Conservation (phyloP, 2,329 filamentous ascomycete genomes). For the Ascochyta rabiei region DNA sequence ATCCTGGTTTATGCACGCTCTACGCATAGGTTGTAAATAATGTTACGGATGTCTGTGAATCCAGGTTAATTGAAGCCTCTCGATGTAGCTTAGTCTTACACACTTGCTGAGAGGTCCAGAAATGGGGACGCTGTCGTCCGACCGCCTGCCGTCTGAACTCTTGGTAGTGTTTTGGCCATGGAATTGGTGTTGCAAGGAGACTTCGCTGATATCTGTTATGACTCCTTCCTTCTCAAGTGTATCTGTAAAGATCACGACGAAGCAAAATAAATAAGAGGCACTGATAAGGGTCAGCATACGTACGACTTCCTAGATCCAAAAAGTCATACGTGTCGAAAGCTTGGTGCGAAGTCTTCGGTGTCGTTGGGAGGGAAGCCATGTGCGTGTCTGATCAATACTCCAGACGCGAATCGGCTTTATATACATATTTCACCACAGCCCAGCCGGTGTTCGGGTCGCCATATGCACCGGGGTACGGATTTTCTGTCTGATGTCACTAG, state of each 20-base stretch:
- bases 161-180: neutral
- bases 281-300: neutral
- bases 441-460: neutral
- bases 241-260: neutral
- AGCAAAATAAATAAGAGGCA: neutral
- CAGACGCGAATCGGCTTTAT: neutral
- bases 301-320: neutral
- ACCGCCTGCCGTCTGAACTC: neutral
- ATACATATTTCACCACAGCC: neutral
- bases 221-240: neutral
- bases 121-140: neutral
- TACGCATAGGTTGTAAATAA: neutral
- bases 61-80: neutral
- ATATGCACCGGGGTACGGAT: neutral
- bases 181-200: neutral
- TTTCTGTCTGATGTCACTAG: too few species aligned
- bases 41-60: neutral
- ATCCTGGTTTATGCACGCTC: neutral
- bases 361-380: neutral
- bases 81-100: neutral
- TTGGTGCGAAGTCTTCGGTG: neutral
- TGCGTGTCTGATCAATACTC: too few species aligned
- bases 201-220: neutral
- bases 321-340: neutral
- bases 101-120: neutral